Evolutionary conservation across 2,329 filamentous ascomycete genomes (phyloP), one percentile per base, ranked within the genome.

Genomic region (Fusarium sp.): DNA sequence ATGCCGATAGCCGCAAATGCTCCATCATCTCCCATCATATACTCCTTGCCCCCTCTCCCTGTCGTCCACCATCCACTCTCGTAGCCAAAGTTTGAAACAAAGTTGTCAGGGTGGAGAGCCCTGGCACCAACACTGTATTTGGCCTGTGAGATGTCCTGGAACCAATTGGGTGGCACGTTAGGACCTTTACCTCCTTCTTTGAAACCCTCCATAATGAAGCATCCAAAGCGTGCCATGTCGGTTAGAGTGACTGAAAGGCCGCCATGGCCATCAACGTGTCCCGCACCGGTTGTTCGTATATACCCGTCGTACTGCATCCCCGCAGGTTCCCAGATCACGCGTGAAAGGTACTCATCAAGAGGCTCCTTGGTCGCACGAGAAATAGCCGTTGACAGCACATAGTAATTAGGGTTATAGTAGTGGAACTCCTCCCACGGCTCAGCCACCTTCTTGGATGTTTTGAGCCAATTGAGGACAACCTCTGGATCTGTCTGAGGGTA

Each of bases 341-440:
- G 67, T 0, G 66, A 68, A 10, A 68, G 51, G 6, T 58, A 70
- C 7, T 68, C 66, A 2, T 69, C 53, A 15, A 68, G 23, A 6
- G 56, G 66, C 3, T 58, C 45, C 13, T 53, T 37, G 0, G 62
- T 67, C 13, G 66, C 66, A 6, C 66, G 62, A 1, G 66, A 67
- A 5, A 70, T 70, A 13, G 50, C 67, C 0, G 49, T 60, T 11
- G 67, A 67, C 0, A 70, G 4, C 0, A 70, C 67, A 1, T 70
- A 68, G 19, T 64, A 70, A 50, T 70, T 70, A 0, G 67, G 67
- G 25, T 70, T 70, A 41, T 70, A 70, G 32, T 70, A 70, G 13
- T 70, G 67, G n/a, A 70, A 70, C 51, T 70, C 67, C 7, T 70
- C 40, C 67, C 62, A 70, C 3, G 67, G 67, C 15, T 70, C 51